These are phyloP conservation scores for Turnera subulata DNA, from an alignment of 345 rosid genomes.

Conservation along the genomic window DNA sequence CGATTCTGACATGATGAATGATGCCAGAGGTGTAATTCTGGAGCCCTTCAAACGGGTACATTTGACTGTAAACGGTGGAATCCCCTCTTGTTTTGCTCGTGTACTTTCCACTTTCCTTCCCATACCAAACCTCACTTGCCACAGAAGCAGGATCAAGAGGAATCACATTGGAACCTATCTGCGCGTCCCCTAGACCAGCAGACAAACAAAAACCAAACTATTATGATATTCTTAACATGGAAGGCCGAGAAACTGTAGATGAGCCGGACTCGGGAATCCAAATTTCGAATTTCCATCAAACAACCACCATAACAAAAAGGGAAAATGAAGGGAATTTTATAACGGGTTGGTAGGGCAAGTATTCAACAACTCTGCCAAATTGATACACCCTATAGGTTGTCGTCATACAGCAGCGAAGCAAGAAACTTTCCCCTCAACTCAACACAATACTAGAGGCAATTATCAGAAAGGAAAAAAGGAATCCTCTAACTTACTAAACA, in stretches of 20 bases:
- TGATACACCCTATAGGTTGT: background rate
- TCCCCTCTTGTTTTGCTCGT: slow-evolving; percentile 32
- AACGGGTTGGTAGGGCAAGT: no score
- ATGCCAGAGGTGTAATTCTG: slow-evolving; percentile 76
- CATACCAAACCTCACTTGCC: slow-evolving; percentile 70
- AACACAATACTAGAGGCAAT: no score
- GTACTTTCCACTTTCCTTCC: slow-evolving; percentile 49
- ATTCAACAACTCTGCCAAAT: background rate
- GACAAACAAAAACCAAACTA: background rate
- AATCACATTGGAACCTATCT: slow-evolving; percentile 52
- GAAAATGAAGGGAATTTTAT: no score
- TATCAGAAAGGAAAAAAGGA: no score
- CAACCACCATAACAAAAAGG: background rate
- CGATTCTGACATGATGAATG: slow-evolving; percentile 75
- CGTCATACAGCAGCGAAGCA: background rate
- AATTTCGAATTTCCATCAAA: no score
- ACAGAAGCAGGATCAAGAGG: slow-evolving; percentile 53
- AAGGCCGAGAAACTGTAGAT: no score
- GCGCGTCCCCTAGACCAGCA: slow-evolving; percentile 55
- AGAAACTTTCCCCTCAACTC: background rate
- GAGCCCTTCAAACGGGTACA: slow-evolving; percentile 78
- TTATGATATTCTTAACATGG: background rate
- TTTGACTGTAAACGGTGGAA: slow-evolving; percentile 65
- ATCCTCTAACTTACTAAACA: background rate
- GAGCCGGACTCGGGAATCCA: no score